These are phyloP conservation scores for Aspergillus pseudotamarii DNA, from an alignment of 2,329 filamentous ascomycete species.

Conservation along the genomic window DNA sequence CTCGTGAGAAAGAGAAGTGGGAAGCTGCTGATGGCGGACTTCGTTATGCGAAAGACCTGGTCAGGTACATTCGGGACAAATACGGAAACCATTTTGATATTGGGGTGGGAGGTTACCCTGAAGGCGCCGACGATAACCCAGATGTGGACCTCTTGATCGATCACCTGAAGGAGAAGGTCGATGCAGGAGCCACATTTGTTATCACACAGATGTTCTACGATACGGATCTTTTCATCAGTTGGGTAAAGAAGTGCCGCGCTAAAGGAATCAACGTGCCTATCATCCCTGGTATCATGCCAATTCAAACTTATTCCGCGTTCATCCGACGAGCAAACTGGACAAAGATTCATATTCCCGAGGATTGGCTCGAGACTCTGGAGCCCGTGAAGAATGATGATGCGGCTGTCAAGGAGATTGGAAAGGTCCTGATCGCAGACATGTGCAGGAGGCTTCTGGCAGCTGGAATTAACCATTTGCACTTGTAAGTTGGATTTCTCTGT, in stretches of 20 bases:
- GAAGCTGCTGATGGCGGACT: slow-evolving; percentile 84
- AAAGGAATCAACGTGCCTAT: slow-evolving; percentile 83
- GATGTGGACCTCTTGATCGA: slow-evolving; percentile 83
- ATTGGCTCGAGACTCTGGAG: slow-evolving; percentile 81
- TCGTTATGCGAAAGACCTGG: slow-evolving; percentile 88
- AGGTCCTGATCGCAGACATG: slow-evolving; percentile 83
- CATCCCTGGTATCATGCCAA: slow-evolving; percentile 87
- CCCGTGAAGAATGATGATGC: slow-evolving; percentile 96
- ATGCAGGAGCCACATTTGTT: slow-evolving; percentile 89
- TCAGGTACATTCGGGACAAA: slow-evolving; percentile 75
- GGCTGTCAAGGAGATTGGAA: slow-evolving; percentile 86
- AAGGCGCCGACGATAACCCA: slow-evolving; percentile 91
- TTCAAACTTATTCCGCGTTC: slow-evolving; percentile 93
- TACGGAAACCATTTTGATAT: slow-evolving; percentile 95
- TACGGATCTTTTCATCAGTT: slow-evolving; percentile 88
- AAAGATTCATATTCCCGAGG: slow-evolving; percentile 77
- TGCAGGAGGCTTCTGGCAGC: slow-evolving; percentile 81
- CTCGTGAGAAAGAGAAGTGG: slow-evolving; percentile 92
- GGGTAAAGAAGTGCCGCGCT: slow-evolving; percentile 83
- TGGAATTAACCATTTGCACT: slow-evolving; percentile 88
- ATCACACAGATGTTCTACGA: slow-evolving; percentile 99
- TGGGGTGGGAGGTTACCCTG: slow-evolving; percentile 93
- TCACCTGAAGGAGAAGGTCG: slow-evolving; percentile 95
- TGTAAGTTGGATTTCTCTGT: slow-evolving; percentile 52
- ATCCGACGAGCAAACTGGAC: slow-evolving; percentile 88